These are phyloP conservation scores for Fusarium floridanum DNA, from an alignment of 2,329 filamentous ascomycete genomes.

Conservation along the genomic window DNA sequence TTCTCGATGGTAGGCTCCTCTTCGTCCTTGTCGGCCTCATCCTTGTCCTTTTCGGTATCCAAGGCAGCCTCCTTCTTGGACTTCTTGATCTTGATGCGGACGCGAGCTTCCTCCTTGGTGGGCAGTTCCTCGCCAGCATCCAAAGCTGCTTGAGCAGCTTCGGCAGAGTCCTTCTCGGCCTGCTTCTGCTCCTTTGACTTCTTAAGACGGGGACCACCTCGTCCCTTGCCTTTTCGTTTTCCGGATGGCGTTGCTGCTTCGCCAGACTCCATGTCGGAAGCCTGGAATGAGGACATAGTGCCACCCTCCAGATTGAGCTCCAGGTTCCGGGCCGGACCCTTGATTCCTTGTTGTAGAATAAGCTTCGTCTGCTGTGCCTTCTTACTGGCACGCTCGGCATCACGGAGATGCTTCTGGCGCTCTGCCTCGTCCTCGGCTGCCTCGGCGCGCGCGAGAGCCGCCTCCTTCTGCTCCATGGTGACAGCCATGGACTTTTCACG, in stretches of 20 bases:
- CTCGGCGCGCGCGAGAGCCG: conserved; percentile 81
- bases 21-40: conserved; percentile 59
- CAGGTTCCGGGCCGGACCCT: conserved; percentile 77
- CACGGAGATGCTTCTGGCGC: conserved; percentile 81
- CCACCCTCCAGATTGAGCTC: conserved; percentile 88
- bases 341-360: conserved; percentile 88
- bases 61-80: conserved; percentile 49
- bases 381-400: conserved; percentile 90
- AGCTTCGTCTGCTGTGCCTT: conserved; percentile 93
- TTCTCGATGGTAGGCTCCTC: conserved; percentile 47
- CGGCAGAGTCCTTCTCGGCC: conserved; percentile 84
- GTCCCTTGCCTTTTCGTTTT: conserved; percentile 60
- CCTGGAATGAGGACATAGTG: conserved; percentile 86
- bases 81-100: conserved; percentile 74
- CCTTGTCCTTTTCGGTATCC: conserved; percentile 59
- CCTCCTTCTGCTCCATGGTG: conserved; percentile 90
- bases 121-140: conserved; percentile 81
- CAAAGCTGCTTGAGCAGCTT: conserved; percentile 86
- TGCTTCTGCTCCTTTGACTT: conserved; percentile 92
- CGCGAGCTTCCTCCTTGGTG: conserved; percentile 69
- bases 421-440: conserved; percentile 86
- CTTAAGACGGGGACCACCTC: conserved; percentile 78
- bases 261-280: conserved; percentile 67
- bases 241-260: conserved; percentile 54
- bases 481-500: conserved; percentile 96